phyloP scores from a whole-genome alignment of 1,284 basidiomycete species.

The Leccinum pseudoinsigne region DNA sequence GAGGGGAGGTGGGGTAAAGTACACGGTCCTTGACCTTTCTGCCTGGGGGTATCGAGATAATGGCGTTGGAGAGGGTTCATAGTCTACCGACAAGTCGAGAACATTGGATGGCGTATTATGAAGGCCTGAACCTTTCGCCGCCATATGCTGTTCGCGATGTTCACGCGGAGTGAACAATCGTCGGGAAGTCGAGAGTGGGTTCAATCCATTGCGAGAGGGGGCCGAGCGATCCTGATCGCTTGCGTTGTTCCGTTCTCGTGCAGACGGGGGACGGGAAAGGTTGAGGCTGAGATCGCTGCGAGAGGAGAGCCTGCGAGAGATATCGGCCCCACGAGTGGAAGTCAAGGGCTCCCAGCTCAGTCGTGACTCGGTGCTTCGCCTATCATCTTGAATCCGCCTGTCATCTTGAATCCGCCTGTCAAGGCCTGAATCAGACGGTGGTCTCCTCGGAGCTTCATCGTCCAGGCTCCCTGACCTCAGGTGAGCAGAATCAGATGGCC shows the following conservation, averaged over 20 bases:
- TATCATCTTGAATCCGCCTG: slow-evolving; percentile 41
- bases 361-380: slow-evolving; percentile 55
- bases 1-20: slow-evolving; percentile 58
- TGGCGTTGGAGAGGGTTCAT: slow-evolving; percentile 70
- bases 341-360: slow-evolving; percentile 54
- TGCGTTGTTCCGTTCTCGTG: slow-evolving; percentile 28
- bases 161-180: slow-evolving; percentile 55
- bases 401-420: slow-evolving; percentile 36
- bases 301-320: slow-evolving; percentile 32
- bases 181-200: slow-evolving; percentile 38
- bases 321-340: slow-evolving; percentile 21
- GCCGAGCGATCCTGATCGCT: slow-evolving; percentile 37
- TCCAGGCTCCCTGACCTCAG: slow-evolving; percentile 51
- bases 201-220: slow-evolving; percentile 26
- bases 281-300: slow-evolving; percentile 29
- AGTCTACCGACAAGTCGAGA: slow-evolving; percentile 47
- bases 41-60: slow-evolving; percentile 40
- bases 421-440: slow-evolving; percentile 37
- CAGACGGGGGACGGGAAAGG: slow-evolving; percentile 30
- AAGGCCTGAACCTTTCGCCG: slow-evolving; percentile 26
- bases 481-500: slow-evolving; percentile 34
- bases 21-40: slow-evolving; percentile 42
- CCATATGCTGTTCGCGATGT: slow-evolving; percentile 41
- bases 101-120: slow-evolving; percentile 23
- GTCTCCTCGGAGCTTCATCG: slow-evolving; percentile 38